phyloP scores from a whole-genome alignment of 2,329 filamentous ascomycete genomes.

The Alternaria sp. region DNA sequence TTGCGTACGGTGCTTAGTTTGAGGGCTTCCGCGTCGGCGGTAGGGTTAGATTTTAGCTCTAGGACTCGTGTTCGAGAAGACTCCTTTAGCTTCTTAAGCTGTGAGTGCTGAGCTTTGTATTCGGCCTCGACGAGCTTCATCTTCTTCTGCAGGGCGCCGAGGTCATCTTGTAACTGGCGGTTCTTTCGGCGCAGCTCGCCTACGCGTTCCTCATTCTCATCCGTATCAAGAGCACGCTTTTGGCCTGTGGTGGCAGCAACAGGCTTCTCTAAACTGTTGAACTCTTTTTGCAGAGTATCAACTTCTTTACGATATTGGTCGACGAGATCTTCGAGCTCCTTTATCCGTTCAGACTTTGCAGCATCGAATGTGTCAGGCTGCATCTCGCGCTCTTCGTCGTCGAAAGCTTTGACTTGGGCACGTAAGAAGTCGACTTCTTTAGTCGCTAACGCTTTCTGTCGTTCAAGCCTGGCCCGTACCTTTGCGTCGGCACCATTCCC shows the following conservation, averaged over 20 bases:
- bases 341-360: constrained; percentile 75
- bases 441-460: constrained; percentile 83
- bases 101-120: constrained; percentile 74
- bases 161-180: constrained; percentile 81
- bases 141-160: constrained; percentile 74
- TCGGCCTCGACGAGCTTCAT: constrained; percentile 78
- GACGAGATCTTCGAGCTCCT: constrained; percentile 84
- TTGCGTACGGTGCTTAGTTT: constrained; percentile 81
- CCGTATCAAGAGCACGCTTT: constrained; percentile 70
- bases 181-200: constrained; percentile 89
- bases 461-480: constrained; percentile 77
- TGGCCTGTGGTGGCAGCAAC: constrained; percentile 57
- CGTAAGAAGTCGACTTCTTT: constrained; percentile 96
- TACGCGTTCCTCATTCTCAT: constrained; percentile 72
- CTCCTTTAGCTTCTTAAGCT: constrained; percentile 73
- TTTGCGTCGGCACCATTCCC: constrained; percentile 65
- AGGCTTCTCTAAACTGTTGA: constrained; percentile 71
- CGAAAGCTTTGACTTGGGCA: constrained; percentile 86
- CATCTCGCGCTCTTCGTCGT: constrained; percentile 88
- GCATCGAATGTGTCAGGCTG: constrained; percentile 81
- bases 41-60: constrained; percentile 90
- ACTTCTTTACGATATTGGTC: constrained; percentile 87
- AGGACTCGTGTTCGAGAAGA: constrained; percentile 82
- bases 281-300: constrained; percentile 74
- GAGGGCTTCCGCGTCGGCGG: constrained; percentile 82